Conservation (phyloP, 345 rosid genomes). For the Turnera subulata region DNA sequence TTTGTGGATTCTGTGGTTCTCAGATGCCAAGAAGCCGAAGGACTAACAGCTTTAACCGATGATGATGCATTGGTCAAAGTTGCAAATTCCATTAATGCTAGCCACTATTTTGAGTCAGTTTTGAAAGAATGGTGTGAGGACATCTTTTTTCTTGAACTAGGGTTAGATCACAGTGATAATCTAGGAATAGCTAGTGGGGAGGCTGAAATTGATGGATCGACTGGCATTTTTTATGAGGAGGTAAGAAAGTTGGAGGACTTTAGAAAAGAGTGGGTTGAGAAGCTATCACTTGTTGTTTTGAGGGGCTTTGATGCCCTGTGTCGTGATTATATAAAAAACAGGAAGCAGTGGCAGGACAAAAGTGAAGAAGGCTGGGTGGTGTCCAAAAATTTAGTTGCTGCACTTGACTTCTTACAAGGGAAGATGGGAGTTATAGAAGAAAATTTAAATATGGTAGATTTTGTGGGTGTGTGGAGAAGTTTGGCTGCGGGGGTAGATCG, state of each 20-base stretch:
- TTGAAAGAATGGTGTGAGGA: conserved; percentile 86
- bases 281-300: conserved; percentile 62
- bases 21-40: conserved; percentile 96
- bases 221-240: conserved; percentile 56
- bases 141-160: conserved; percentile 79
- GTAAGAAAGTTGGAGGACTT: conserved; percentile 55
- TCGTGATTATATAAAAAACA: conserved; percentile 74
- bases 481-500: conserved; percentile 67
- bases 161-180: conserved; percentile 35
- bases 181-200: conserved; percentile 25
- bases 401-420: conserved; percentile 73
- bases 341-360: conserved; percentile 79
- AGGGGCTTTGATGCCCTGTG: conserved; percentile 76
- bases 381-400: conserved; percentile 58
- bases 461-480: conserved; percentile 68
- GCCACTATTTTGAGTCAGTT: conserved; percentile 58
- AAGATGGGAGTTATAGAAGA: conserved; percentile 58
- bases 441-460: conserved; percentile 58
- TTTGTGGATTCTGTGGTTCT: conserved; percentile 63
- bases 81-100: conserved; percentile 61
- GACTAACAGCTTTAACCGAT: conserved; percentile 82
- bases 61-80: conserved; percentile 77
- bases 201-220: conserved; percentile 21
- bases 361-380: conserved; percentile 67
- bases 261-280: conserved; percentile 73